Evolutionary conservation across 176 grass and related monocot species (phyloP), one percentile per base, ranked within the genome.

Genomic region (Aegilops sharonensis): DNA sequence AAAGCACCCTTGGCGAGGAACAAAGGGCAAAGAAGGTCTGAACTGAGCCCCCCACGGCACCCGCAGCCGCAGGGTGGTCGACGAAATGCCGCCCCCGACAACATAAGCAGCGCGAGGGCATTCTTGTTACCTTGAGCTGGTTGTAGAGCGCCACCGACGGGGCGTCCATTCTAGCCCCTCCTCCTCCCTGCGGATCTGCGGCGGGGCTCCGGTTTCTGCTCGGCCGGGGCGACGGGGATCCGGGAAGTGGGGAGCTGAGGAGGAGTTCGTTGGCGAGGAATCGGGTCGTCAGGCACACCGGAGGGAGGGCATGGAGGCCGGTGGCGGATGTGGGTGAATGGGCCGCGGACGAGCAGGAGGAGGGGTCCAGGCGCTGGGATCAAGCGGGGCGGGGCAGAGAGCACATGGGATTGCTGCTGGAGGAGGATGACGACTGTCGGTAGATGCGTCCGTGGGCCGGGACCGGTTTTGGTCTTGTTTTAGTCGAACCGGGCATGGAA

Each of bases 41-140:
- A 32, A 71, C 69, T 24, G 2, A 32, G 64, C 72, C 39, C 5
- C 5, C 39, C 29, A 63, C 17, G 39, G 21, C 40, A n/a, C 52
- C 17, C 37, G 21, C 40, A 68, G 48, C 57, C 27, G 39, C 57
- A 10, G 20, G 37, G 40, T 80, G 94, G 62, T 86, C 78, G 89
- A 88, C 42, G 75, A 82, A 91, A 91, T 84, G 89, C 65, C 72
- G 56, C 48, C 57, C 67, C 36, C 43, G 8, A 30, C 34, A 80
- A 5, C 35, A 29, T 1, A 1, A 21, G 37, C 18, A 1, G 4
- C 3, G 9, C 24, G 12, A 7, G n/a, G 86, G 6, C 18, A 56
- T 15, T 23, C 25, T 30, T 18, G 39, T 64, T 61, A 98, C 93
- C 96, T 98, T 94, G 76, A 98, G 93, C 71, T 90, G 87, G 78